Percentiles rank a stretch among this genome's conserved stretches.
Evolutionary conservation across 306 rosid species (phyloP).

Genomic region (Lotus japonicus): DNA sequence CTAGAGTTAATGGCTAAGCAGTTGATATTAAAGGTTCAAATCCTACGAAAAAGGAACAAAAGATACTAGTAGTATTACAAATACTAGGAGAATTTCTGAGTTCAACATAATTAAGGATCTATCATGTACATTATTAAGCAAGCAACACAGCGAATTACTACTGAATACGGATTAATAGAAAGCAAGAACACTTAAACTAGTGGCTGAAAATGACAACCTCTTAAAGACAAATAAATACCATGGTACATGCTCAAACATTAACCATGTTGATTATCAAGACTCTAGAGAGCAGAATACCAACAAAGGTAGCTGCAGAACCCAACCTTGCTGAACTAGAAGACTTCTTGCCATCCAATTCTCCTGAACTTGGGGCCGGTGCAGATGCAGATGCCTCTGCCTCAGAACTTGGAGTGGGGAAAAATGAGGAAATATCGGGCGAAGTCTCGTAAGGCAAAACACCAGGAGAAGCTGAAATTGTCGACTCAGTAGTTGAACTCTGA

Average conservation of each 20-base stretch:
- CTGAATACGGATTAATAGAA: background rate
- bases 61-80: background rate
- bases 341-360: slow-evolving; percentile 51
- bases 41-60: background rate
- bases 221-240: background rate
- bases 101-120: background rate
- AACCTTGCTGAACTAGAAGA: slow-evolving; percentile 33
- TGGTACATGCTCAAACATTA: background rate
- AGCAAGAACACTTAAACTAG: background rate
- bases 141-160: background rate
- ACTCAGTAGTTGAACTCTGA: slow-evolving; percentile 29
- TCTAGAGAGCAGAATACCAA: slow-evolving; percentile 21
- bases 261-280: slow-evolving; percentile 15
- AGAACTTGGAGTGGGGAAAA: slow-evolving; percentile 48
- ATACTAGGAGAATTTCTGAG: background rate
- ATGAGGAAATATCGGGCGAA: slow-evolving; percentile 53
- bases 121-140: background rate
- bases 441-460: slow-evolving; percentile 42
- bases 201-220: slow-evolving; percentile 1
- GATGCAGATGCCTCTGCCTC: slow-evolving; percentile 24
- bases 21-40: background rate
- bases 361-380: slow-evolving; percentile 40
- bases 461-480: slow-evolving; percentile 54
- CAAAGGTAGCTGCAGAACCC: slow-evolving; percentile 16
- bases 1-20: background rate